phyloP scores from a whole-genome alignment of 371 early-diverging fungal species.

The Spiromyces aspiralis region DNA sequence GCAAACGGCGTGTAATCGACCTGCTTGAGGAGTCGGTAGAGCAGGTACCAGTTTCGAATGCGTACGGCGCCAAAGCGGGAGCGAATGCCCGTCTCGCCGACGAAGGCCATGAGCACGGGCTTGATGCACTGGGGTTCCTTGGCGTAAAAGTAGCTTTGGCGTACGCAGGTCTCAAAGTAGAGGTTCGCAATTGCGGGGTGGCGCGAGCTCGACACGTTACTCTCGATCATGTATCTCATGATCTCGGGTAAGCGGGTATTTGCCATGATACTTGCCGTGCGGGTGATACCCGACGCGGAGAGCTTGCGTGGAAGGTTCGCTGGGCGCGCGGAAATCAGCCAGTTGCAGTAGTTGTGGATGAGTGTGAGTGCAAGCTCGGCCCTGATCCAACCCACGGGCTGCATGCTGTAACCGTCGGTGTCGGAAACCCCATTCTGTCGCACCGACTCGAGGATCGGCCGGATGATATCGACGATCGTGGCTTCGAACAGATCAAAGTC shows the following conservation, averaged over 20 bases:
- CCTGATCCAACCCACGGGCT: constrained; percentile 25
- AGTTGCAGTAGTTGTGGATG: constrained; percentile 25
- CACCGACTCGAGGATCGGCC: neutral
- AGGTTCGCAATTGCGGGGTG: constrained; percentile 22
- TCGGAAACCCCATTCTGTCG: constrained; percentile 5
- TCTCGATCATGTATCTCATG: constrained; percentile 17
- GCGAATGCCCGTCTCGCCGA: constrained; percentile 50
- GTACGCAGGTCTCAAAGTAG: constrained; percentile 26
- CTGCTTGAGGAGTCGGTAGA: constrained; percentile 69
- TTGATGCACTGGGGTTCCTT: constrained; percentile 9
- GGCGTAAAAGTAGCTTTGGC: constrained; percentile 22
- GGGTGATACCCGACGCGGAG: neutral
- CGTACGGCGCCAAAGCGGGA: constrained; percentile 52
- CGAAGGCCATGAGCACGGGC: constrained; percentile 19
- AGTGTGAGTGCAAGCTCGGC: constrained; percentile 27
- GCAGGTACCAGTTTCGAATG: constrained; percentile 73
- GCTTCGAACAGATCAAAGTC: constrained; percentile 38
- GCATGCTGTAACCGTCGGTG: constrained; percentile 6
- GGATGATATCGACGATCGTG: neutral
- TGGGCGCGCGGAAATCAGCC: constrained; percentile 4
- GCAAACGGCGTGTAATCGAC: constrained; percentile 20
- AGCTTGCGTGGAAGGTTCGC: neutral
- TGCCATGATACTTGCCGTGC: neutral
- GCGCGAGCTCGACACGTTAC: constrained; percentile 9
- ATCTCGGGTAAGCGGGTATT: neutral